Percentiles rank a stretch among this genome's conserved stretches.
phyloP scores from a whole-genome alignment of 164 flowering plant species.

The Kingdonia uniflora region DNA sequence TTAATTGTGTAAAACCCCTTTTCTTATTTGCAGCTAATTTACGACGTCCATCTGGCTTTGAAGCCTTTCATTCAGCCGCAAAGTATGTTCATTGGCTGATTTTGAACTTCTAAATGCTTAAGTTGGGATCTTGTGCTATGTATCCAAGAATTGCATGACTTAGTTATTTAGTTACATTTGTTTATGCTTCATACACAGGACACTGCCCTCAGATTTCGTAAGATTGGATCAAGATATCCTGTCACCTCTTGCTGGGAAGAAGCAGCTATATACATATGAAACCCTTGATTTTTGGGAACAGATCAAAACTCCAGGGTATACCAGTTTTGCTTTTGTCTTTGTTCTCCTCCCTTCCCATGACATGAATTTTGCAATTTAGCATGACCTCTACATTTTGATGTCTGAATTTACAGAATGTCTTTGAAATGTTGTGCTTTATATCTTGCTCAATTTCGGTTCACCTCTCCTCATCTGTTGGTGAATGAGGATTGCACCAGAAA shows the following conservation, averaged over 20 bases:
- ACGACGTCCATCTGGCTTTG: constrained; percentile 89
- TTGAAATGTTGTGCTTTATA: constrained; percentile 81
- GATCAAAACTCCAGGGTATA: constrained; percentile 94
- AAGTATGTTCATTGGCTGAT: constrained; percentile 33
- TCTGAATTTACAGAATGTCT: constrained; percentile 60
- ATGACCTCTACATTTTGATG: background rate
- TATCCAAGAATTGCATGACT: too few relatives aligned
- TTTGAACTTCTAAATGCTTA: too few relatives aligned
- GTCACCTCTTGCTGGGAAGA: constrained; percentile 97
- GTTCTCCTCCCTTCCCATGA: constrained; percentile 1
- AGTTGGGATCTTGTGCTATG: too few relatives aligned
- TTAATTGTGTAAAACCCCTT: too few relatives aligned
- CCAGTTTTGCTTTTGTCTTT: background rate
- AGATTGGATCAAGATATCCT: constrained; percentile 96
- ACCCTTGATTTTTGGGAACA: constrained; percentile 97
- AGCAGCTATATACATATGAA: constrained; percentile 76
- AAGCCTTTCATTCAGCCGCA: constrained; percentile 79
- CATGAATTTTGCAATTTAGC: too few relatives aligned
- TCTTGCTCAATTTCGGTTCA: constrained; percentile 60
- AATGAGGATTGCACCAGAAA: constrained; percentile 67
- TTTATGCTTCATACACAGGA: constrained; percentile 31
- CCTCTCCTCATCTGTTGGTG: constrained; percentile 77
- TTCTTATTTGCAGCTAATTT: constrained; percentile 55
- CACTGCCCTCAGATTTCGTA: constrained; percentile 70
- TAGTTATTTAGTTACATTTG: constrained; percentile 1